Percentiles rank a stretch among this genome's conserved stretches.
Conservation (phyloP, 1,284 basidiomycete genomes). For the Ceratobasidium papillatum region DNA sequence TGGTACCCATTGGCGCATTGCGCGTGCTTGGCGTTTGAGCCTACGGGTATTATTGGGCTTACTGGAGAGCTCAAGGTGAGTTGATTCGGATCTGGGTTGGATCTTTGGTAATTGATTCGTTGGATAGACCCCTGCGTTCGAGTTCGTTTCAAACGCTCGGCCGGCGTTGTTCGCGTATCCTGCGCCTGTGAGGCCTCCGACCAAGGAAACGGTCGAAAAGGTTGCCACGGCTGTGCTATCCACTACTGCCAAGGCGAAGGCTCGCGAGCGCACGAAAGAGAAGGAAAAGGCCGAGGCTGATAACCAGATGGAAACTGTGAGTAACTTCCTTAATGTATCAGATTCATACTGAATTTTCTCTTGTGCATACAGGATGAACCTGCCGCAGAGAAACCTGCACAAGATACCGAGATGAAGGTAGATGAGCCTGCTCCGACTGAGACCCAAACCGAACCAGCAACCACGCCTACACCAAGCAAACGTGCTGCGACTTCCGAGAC, state of each 20-base stretch:
- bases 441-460: slow-evolving; percentile 58
- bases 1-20: slow-evolving; percentile 99
- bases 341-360: background rate
- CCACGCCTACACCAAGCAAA: slow-evolving; percentile 51
- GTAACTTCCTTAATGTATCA: slow-evolving; percentile 47
- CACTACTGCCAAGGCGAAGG: slow-evolving; percentile 93
- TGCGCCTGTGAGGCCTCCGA: slow-evolving; percentile 80
- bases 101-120: background rate
- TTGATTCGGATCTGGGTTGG: background rate
- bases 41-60: slow-evolving; percentile 91
- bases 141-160: slow-evolving; percentile 85
- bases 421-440: slow-evolving; percentile 58
- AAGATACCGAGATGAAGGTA: slow-evolving; percentile 78
- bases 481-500: slow-evolving; percentile 82
- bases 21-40: slow-evolving; percentile 89
- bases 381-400: slow-evolving; percentile 58
- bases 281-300: slow-evolving; percentile 78
- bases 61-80: slow-evolving; percentile 82
- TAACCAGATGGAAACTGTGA: slow-evolving; percentile 82
- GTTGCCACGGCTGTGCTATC: slow-evolving; percentile 92
- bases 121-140: slow-evolving; percentile 83
- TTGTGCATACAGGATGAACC: slow-evolving; percentile 60
- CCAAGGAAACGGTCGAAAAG: slow-evolving; percentile 89
- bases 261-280: slow-evolving; percentile 81
- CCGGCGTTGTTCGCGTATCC: slow-evolving; percentile 93